Conservation (phyloP, 768 basidiomycete species). For the Leccinum uliginosum region DNA sequence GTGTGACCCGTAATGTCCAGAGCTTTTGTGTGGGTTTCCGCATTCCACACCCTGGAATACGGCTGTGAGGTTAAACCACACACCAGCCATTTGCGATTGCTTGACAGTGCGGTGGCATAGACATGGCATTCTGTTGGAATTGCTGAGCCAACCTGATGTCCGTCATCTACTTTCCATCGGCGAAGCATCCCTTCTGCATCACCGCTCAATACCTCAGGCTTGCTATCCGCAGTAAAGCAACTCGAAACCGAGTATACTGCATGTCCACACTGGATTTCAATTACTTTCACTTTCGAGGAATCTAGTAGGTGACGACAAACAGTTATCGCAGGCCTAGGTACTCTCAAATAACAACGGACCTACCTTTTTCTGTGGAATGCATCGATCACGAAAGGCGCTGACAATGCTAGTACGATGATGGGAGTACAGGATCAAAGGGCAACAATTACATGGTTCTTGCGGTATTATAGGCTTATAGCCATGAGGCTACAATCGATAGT, state of each 20-base stretch:
- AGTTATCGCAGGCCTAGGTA: not conserved
- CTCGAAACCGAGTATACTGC: not conserved
- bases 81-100: not conserved
- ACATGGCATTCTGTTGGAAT: not conserved
- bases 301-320: not conserved
- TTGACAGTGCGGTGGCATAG: not conserved
- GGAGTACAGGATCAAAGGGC: not conserved
- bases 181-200: not conserved
- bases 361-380: not conserved
- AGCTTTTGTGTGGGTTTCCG: not conserved
- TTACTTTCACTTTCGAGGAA: not conserved
- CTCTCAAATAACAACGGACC: not conserved
- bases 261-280: not conserved
- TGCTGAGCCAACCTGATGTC: not conserved
- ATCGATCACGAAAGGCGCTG: not conserved
- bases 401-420: not conserved
- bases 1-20: not conserved
- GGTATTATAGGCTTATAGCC: too few relatives aligned
- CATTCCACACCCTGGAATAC: not conserved
- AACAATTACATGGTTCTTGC: too few relatives aligned
- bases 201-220: not conserved
- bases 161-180: slow-evolving; percentile 1
- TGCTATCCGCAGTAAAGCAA: not conserved
- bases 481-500: too few relatives aligned
- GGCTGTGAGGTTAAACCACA: not conserved